Base-by-base conservation (phyloP, 768 basidiomycete species). In the Tubosaeta sp. region DNA sequence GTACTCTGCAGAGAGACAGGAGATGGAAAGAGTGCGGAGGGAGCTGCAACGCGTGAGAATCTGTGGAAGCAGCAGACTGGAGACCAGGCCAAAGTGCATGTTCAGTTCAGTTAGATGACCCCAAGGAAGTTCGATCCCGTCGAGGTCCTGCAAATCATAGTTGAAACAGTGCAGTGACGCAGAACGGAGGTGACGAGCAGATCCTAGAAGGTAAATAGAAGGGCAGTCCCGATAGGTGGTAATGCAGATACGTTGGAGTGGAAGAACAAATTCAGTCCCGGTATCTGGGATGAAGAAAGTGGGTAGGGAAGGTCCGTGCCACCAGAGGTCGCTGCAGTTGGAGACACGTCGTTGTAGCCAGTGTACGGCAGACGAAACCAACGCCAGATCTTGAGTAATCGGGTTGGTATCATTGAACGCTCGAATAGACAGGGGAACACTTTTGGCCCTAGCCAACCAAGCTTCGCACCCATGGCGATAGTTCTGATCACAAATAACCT, bases 391-490 rank as follows among this genome's bases (percentile, higher is more conserved):
- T 7, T 51, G 42, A n/a, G 14, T 36, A 6, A 49, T 51, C 14
- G 60, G 44, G 44, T 22, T 22, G 16, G 22, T 31, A 25, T 69
- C 63, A 19, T 66, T 66, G 10, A 68, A 38, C 27, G 68, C 51
- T 18, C 67, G 62, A 18, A 68, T 14, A 18, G 55, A 42, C 16
- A 66, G 32, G 13, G 62, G 59, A 6, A 70, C 49, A 31, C 58
- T 57, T 55, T 59, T 68, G 38, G 68, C 66, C 35, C 60, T 68
- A 16, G 54, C 41, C 42, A 69, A 18, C 67, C 67, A 68, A 10
- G 54, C 38, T 21, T 60, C 57, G 31, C 62, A 68, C 3, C 56
- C 57, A 2, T 38, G 55, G 39, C 64, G 61, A 53, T 51, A 48
- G 39, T 22, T 48, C 5, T 25, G 13, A 10, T 52, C 46, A 14